These are phyloP conservation scores for Elaeis guineensis DNA, from an alignment of 176 grass and related monocot genomes.

Conservation along the genomic window DNA sequence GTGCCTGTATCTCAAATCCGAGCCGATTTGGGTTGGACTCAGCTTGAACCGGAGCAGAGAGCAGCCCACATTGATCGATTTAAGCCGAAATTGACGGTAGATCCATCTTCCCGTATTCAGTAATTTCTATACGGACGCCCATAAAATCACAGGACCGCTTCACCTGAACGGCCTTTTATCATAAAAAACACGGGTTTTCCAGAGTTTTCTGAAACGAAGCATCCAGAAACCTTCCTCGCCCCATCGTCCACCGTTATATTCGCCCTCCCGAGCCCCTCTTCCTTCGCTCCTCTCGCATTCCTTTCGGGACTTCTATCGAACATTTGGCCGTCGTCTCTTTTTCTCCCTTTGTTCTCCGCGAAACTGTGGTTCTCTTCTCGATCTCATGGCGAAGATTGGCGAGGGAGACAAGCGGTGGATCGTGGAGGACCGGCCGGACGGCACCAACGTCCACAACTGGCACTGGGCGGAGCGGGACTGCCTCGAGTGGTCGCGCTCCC, in stretches of 20 bases:
- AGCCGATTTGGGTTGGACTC: too few relatives aligned
- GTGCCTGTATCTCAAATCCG: too few relatives aligned
- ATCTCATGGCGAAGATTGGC: constrained; percentile 68
- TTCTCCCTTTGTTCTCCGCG: too few relatives aligned
- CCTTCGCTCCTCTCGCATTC: not conserved
- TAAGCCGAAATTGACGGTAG: too few relatives aligned
- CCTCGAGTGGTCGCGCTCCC: constrained; percentile 76
- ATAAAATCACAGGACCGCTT: too few relatives aligned
- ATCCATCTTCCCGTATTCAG: too few relatives aligned
- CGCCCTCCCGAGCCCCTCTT: not conserved
- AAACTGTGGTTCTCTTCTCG: not conserved
- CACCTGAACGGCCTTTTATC: too few relatives aligned
- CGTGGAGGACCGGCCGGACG: constrained; percentile 86
- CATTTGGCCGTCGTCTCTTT: constrained; percentile 22
- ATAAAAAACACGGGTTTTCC: not conserved
- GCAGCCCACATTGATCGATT: too few relatives aligned
- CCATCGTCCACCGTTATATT: not conserved
- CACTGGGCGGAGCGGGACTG: constrained; percentile 96
- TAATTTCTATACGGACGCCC: too few relatives aligned
- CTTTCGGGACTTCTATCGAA: not conserved
- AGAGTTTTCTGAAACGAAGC: constrained; percentile 39
- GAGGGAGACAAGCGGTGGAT: constrained; percentile 98
- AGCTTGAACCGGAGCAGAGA: too few relatives aligned
- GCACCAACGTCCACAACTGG: constrained; percentile 98
- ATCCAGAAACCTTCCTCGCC: constrained; percentile 35